phyloP scores from a whole-genome alignment of 2,329 filamentous ascomycete species.

The Incumbomyces lentus region DNA sequence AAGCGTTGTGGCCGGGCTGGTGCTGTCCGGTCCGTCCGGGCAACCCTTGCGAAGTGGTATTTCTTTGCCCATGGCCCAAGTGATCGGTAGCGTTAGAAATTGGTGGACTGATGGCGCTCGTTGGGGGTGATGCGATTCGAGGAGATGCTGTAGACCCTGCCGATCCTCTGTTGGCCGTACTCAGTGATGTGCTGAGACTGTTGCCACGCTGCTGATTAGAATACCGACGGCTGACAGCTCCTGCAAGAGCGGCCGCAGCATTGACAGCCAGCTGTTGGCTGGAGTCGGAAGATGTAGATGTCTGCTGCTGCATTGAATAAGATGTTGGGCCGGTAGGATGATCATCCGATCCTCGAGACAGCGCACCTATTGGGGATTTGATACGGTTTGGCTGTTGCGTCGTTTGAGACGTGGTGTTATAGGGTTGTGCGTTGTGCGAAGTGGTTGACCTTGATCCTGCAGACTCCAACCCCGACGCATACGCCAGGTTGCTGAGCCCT shows the following conservation, averaged over 20 bases:
- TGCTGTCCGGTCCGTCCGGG: not conserved
- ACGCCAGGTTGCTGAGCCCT: conserved; percentile 18
- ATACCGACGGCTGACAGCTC: conserved; percentile 13
- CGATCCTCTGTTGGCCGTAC: not conserved
- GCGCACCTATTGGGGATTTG: conserved; percentile 7
- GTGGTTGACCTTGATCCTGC: conserved; percentile 1
- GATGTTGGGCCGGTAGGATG: not conserved
- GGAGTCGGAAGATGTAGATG: conserved; percentile 7
- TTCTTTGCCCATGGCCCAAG: not conserved
- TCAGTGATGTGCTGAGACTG: conserved; percentile 8
- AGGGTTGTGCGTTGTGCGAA: not conserved
- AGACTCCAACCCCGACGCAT: conserved; percentile 19
- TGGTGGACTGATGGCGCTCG: conserved; percentile 3
- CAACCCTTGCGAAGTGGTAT: not conserved
- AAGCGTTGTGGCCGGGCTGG: not conserved
- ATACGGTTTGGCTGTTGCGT: conserved; percentile 4
- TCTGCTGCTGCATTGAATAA: conserved; percentile 6
- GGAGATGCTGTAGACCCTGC: not conserved
- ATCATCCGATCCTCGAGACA: not conserved
- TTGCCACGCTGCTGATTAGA: conserved; percentile 5
- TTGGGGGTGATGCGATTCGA: conserved; percentile 12
- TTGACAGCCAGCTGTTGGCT: conserved; percentile 9
- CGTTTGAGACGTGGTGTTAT: not conserved
- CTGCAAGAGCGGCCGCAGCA: conserved; percentile 15
- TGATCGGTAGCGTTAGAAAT: not conserved